phyloP scores from a whole-genome alignment of 192 early-diverging fungal species.

The Rhizophagus sp. region DNA sequence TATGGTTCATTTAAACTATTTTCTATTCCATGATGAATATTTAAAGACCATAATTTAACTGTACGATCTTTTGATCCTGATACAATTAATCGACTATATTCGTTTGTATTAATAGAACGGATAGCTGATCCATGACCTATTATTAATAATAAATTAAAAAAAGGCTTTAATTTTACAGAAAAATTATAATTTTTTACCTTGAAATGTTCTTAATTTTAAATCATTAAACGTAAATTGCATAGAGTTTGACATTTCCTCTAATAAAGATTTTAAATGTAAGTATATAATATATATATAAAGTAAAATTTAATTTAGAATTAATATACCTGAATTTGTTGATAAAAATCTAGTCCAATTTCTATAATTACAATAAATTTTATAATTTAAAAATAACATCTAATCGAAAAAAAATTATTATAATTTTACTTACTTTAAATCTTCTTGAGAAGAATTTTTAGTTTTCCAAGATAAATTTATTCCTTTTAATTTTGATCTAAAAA shows the following conservation, averaged over 20 bases:
- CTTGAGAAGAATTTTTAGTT: conserved; percentile 20
- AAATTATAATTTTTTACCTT: conserved; percentile 36
- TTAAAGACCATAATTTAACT: conserved; percentile 65
- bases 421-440: conserved; percentile 30
- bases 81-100: conserved; percentile 51
- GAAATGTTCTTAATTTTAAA: conserved; percentile 57
- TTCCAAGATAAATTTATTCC: conserved; percentile 1
- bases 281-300: background rate
- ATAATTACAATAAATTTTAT: background rate
- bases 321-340: conserved; percentile 57
- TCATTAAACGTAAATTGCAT: conserved; percentile 69
- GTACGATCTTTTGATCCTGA: conserved; percentile 63
- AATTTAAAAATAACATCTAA: background rate
- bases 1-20: conserved; percentile 49
- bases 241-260: conserved; percentile 64
- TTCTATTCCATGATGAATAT: conserved; percentile 57
- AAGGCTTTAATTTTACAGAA: too few relatives aligned
- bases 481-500: conserved; percentile 28
- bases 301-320: background rate
- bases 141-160: background rate
- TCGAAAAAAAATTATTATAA: background rate
- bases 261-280: background rate
- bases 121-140: conserved; percentile 56
- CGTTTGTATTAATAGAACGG: conserved; percentile 52
- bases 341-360: conserved; percentile 65